Percentiles rank a stretch among this genome's conserved stretches.
phyloP scores from a whole-genome alignment of 768 basidiomycete species.

The Flagelloscypha sp. region DNA sequence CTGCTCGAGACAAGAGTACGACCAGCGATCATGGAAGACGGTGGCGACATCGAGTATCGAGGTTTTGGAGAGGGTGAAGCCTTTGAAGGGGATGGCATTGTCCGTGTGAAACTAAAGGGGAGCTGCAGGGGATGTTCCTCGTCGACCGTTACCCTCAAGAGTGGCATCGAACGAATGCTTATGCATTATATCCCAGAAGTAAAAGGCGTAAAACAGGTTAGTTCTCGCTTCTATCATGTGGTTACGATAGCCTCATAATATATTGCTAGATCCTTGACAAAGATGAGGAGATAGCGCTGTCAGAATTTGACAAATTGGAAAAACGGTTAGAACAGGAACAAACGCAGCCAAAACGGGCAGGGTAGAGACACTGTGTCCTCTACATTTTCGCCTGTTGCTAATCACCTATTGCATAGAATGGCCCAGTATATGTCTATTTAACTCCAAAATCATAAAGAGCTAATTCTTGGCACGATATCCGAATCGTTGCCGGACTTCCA shows the following conservation, averaged over 20 bases:
- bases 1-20: conserved; percentile 89
- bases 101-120: conserved; percentile 89
- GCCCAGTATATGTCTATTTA: conserved; percentile 78
- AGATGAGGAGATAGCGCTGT: conserved; percentile 79
- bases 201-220: conserved; percentile 81
- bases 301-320: conserved; percentile 88
- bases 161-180: conserved; percentile 96
- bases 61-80: conserved; percentile 86
- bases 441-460: conserved; percentile 47
- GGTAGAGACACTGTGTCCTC: conserved; percentile 20
- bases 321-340: conserved; percentile 44
- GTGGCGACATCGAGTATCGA: conserved; percentile 94
- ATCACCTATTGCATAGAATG: conserved; percentile 41
- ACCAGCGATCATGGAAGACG: conserved; percentile 98
- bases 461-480: conserved; percentile 58
- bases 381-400: conserved; percentile 4
- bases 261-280: conserved; percentile 70
- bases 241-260: conserved; percentile 4
- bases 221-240: conserved; percentile 10
- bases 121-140: conserved; percentile 94
- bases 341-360: conserved; percentile 34
- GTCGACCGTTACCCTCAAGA: conserved; percentile 91
- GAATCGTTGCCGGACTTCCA: conserved; percentile 1
- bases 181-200: conserved; percentile 99
- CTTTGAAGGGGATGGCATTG: conserved; percentile 67